Base-by-base conservation (phyloP, 1,284 basidiomycete genomes). In the Schizopora paradoxa region DNA sequence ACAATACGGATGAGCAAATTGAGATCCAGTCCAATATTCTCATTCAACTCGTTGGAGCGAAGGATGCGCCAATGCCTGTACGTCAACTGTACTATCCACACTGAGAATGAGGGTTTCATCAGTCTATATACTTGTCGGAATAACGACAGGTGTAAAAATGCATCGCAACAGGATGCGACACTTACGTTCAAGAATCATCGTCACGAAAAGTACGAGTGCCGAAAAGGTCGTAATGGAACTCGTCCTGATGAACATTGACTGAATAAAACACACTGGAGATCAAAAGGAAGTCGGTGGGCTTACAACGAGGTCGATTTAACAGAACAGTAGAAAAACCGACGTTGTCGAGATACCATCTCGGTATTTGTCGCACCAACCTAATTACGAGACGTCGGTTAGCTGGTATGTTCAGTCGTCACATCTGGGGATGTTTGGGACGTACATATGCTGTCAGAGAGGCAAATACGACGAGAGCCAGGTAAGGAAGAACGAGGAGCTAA, bases 271-370 rank as follows among this genome's bases (percentile, higher is more conserved):
- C 10, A 28, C 10, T 27, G 8, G 27, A 13, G 29, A 25, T 18
- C 13, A 18, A 21, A 8, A 43, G 36, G 27, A 23, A 8, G 14
- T 3, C 19, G 13, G 3, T 1, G 35, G 1, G 52, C 67, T 51
- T 54, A 74, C 72, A 73, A 52, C 10, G 58, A 45, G 5, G 56
- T 29, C 8, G 57, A 62, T n/a, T 68, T 53, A 6, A 74, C 62
- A 4, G 72, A 74, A 51, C 73, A 75, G 53, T 74, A 74, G 53
- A 75, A 73, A 51, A 72, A 72, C 3, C 72, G 66, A 14, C 72
- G 64, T 52, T 60, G 62, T n/a, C 72, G 66, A 16, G 69, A 69
- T 11, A 74, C 62, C 2, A 53, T 58, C 1, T 48, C 45, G 6
- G 68, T 66, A 40, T 69, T 55, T n/a, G 50, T 54, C 3, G 64